Percentiles rank a stretch among this genome's conserved stretches.
phyloP scores from a whole-genome alignment of 2,329 filamentous ascomycete species.

The Cercospora janseana region DNA sequence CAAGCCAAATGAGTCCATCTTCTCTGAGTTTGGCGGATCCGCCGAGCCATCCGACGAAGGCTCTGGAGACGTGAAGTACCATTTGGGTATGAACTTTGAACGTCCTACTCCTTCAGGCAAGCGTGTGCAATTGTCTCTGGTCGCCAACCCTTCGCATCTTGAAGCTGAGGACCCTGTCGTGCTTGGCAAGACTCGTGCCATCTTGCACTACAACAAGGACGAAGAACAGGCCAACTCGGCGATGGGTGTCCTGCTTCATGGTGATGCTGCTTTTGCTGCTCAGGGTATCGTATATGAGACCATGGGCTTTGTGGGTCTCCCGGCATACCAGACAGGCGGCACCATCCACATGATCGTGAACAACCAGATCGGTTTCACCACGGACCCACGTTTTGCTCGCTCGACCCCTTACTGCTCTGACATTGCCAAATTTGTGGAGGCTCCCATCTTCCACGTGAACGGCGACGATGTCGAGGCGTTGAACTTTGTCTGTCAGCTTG shows the following conservation, averaged over 20 bases:
- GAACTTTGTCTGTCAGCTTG: slow-evolving; percentile 96
- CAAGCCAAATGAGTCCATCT: slow-evolving; percentile 99
- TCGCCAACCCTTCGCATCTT: slow-evolving; percentile 96
- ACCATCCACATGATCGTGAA: slow-evolving; percentile 97
- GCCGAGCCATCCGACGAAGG: slow-evolving; percentile 88
- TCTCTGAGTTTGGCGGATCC: slow-evolving; percentile 93
- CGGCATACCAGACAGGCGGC: slow-evolving; percentile 93
- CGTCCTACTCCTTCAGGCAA: slow-evolving; percentile 96
- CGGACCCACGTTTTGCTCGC: slow-evolving; percentile 92
- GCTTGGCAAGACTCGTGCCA: slow-evolving; percentile 93
- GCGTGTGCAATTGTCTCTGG: slow-evolving; percentile 97
- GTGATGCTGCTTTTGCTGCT: slow-evolving; percentile 93
- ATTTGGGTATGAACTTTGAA: slow-evolving; percentile 99
- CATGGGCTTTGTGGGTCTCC: slow-evolving; percentile 93
- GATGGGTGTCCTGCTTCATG: slow-evolving; percentile 94
- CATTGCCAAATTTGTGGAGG: slow-evolving; percentile 97
- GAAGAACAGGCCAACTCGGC: slow-evolving; percentile 84
- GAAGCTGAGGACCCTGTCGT: slow-evolving; percentile 98
- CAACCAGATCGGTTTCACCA: slow-evolving; percentile 99
- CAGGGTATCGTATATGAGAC: slow-evolving; percentile 99
- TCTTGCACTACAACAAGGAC: slow-evolving; percentile 98
- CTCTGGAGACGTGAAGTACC: slow-evolving; percentile 98
- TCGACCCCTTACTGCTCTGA: slow-evolving; percentile 99
- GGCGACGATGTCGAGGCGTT: slow-evolving; percentile 97
- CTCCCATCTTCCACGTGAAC: slow-evolving; percentile 98